These are phyloP conservation scores for Pulveroboletus frians DNA, from an alignment of 768 basidiomycete genomes.

Conservation along the genomic window DNA sequence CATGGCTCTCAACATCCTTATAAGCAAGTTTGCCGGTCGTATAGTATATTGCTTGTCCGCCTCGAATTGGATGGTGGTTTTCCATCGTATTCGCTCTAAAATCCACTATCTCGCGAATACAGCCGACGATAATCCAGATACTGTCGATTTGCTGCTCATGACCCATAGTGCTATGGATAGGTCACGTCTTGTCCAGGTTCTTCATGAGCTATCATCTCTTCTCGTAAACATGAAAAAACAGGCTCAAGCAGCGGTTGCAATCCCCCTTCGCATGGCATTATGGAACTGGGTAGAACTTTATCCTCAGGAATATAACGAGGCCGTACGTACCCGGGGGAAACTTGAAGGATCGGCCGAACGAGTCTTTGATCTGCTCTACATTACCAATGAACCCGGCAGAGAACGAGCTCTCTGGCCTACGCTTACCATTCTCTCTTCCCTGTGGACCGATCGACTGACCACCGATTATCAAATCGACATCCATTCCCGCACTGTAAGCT, in stretches of 20 bases:
- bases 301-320: conserved; percentile 73
- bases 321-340: conserved; percentile 53
- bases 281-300: conserved; percentile 90
- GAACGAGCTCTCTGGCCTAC: conserved; percentile 73
- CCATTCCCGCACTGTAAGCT: conserved; percentile 29
- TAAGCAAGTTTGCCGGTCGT: conserved; percentile 68
- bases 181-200: conserved; percentile 57
- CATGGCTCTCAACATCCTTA: conserved; percentile 52
- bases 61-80: conserved; percentile 81
- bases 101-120: conserved; percentile 58
- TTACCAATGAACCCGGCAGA: conserved; percentile 38
- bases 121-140: conserved; percentile 55
- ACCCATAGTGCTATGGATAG: conserved; percentile 73
- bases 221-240: conserved; percentile 78
- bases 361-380: conserved; percentile 75
- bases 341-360: conserved; percentile 82
- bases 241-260: conserved; percentile 65
- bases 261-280: conserved; percentile 68
- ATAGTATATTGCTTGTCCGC: conserved; percentile 85
- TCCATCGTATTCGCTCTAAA: conserved; percentile 61
- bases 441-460: conserved; percentile 68
- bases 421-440: conserved; percentile 65
- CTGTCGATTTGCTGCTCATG: conserved; percentile 72
- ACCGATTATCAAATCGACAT: conserved; percentile 46
- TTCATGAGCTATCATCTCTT: conserved; percentile 77